Base-by-base conservation (phyloP, 495 filamentous ascomycete genomes). In the Friedmanniomyces simplex region DNA sequence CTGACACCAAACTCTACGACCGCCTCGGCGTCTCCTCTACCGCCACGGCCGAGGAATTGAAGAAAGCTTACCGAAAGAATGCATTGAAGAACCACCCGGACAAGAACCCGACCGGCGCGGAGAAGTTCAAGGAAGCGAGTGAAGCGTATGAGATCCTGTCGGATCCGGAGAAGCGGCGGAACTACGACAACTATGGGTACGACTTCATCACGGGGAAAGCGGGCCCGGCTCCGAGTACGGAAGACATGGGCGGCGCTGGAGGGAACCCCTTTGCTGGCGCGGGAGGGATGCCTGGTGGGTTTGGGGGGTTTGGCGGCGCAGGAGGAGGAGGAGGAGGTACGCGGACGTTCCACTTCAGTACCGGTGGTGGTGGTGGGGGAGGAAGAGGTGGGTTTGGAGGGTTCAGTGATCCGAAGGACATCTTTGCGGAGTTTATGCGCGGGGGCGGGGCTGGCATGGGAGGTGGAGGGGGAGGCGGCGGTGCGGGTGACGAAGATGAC, bases 141-240 rank as follows among this genome's bases (percentile, higher is more conserved):
- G 91, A 97, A 73, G 93, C 93, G 46, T 98, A 95, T 74, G 93
- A 98, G 75, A 91, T 98, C 66, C 83, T 98, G 12, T 91, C 87
- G 61, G 93, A 98, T 68, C 91, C 93, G 34, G 94, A 97, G 66
- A 97, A 97, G 71, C 85, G 93, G 55, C 95, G 95, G 73, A 84
- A 83, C 22, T 98, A 98, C 67, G 94, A 98, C 65, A 86, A 94
- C 69, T 96, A 80, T 67, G 93, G 93, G 58, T 83, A 97, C 49
- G 93, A 98, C 58, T 96, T 89, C 72, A 76, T 97, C 41, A 91
- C 91, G 20, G 94, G 94, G 25, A 72, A 82, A 12, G 74, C 81
- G 41, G 74, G 88, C 4, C 89, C 89, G 4, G 78, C 86, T 0
- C 73, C 79, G 0, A 71, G 68, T 25, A 71, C 75, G 42, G 75